phyloP scores from a whole-genome alignment of 176 grass and related monocot genomes.

The Cocos nucifera region DNA sequence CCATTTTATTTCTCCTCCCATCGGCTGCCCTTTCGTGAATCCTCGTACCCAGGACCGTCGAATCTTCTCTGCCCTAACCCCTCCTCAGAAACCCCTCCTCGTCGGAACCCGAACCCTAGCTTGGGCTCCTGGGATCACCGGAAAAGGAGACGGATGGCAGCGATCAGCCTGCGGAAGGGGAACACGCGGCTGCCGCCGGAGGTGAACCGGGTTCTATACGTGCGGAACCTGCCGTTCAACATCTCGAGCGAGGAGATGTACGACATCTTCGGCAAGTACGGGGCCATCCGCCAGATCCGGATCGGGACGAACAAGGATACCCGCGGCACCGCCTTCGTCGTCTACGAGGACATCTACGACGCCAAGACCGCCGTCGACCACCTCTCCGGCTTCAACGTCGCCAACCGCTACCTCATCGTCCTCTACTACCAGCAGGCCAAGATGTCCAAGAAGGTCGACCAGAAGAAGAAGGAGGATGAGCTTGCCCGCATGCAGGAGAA shows the following conservation, averaged over 20 bases:
- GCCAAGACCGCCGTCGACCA: constrained; percentile 99
- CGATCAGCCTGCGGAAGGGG: constrained; percentile 68
- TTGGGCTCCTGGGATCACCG: no score
- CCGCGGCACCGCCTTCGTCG: constrained; percentile 87
- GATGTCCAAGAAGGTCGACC: constrained; percentile 90
- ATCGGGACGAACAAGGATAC: constrained; percentile 91
- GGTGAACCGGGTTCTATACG: constrained; percentile 93
- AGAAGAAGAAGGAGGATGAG: constrained; percentile 96
- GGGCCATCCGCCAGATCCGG: constrained; percentile 95
- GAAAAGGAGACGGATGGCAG: constrained; percentile 31
- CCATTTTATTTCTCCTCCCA: no score
- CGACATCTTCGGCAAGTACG: constrained; percentile 99
- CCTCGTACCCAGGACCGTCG: no score
- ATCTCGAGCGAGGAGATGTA: constrained; percentile 99
- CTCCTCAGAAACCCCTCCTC: no score
- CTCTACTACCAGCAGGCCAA: constrained; percentile 94
- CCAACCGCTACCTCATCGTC: constrained; percentile 97
- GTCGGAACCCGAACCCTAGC: no score
- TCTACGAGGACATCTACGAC: constrained; percentile 99
- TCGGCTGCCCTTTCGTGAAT: no score
- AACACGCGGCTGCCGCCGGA: constrained; percentile 89
- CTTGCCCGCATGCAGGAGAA: constrained; percentile 82
- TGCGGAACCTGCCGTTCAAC: constrained; percentile 99
- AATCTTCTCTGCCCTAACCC: no score
- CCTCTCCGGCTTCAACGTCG: constrained; percentile 99